phyloP scores from a whole-genome alignment of 805 yeast genomes.

The Barnettozyma sp. region DNA sequence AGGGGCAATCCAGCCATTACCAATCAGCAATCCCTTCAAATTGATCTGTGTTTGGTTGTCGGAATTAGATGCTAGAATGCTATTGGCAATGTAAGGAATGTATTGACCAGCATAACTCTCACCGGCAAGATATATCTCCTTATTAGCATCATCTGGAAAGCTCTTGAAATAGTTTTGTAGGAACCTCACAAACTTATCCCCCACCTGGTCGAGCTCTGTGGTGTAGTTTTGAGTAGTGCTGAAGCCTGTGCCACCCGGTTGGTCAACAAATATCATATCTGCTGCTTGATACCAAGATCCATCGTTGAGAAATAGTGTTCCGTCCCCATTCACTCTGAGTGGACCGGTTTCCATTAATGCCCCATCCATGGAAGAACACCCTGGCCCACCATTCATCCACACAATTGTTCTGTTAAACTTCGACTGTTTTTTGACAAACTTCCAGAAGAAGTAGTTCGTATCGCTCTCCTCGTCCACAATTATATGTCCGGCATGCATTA shows the following conservation, averaged over 20 bases:
- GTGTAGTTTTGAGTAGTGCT: conserved; percentile 55
- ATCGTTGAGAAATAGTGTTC: conserved; percentile 44
- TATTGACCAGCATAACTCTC: conserved; percentile 98
- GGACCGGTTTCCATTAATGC: conserved; percentile 93
- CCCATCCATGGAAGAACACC: conserved; percentile 97
- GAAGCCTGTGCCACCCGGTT: conserved; percentile 93
- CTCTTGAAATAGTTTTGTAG: conserved; percentile 55
- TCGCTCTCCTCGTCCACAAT: conserved; percentile 14
- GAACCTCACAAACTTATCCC: conserved; percentile 57
- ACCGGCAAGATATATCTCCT: conserved; percentile 78
- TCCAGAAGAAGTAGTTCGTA: conserved; percentile 26
- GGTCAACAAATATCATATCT: conserved; percentile 82
- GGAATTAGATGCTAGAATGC: conserved; percentile 44
- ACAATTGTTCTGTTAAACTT: conserved; percentile 44
- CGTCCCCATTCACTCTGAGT: conserved; percentile 46
- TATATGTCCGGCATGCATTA: conserved; percentile 40
- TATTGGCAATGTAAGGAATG: conserved; percentile 78
- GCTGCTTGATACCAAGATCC: conserved; percentile 84
- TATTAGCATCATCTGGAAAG: conserved; percentile 64
- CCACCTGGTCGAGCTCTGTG: conserved; percentile 48
- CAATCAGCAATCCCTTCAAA: conserved; percentile 66
- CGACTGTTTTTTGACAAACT: conserved; percentile 16
- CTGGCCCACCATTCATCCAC: conserved; percentile 98
- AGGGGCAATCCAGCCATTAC: conserved; percentile 95
- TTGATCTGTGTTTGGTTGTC: conserved; percentile 26